Base-by-base conservation (phyloP, 768 basidiomycete species). In the Boletus fagicola region DNA sequence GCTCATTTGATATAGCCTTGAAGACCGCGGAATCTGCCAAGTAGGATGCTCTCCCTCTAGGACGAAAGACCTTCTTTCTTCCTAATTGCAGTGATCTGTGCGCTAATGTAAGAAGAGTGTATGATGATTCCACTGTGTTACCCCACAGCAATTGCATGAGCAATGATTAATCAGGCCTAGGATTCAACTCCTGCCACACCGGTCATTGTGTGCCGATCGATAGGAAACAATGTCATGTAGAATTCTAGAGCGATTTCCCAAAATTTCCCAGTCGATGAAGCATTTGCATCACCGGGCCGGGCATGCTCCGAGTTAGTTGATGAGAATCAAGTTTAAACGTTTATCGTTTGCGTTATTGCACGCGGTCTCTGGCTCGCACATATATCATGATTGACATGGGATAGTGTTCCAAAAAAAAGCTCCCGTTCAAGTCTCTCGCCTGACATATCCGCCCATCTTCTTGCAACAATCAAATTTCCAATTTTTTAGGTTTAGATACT, bases 1-100 rank as follows among this genome's bases (percentile, higher is more conserved):
- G 69, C 5, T 81, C 78, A 60, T 91, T 97, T 60, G 76, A 75
- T 50, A 66, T 57, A 12, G 93, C 94, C 33, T 61, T 97, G 56
- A 76, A 75, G 44, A 88, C 86, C n/a, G 93, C 94, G 4, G 90
- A 95, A 68, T 68, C 68, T 20, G 55, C 59, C 11, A 30, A 40
- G 18, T 71, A 62, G 60, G 35, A 20, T 42, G 18, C 16, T 20
- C 22, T 20, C 20, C 13, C 33, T 30, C 44, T 24, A n/a, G 48
- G 39, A n/a, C 43, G 16, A 13, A 44, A 13, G 50, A 43, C 22
- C 12, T 31, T 35, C 16, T 9, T 18, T 45, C 24, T 18, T 39
- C 24, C 12, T 30, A 13, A 33, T 31, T 12, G 35, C 48, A n/a
- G 10, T 22, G 28, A 26, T 16, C 20, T 36, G 22, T 53, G 18